Evolutionary conservation across 2,329 filamentous ascomycete species (phyloP), one percentile per base, ranked within the genome.

Genomic region (Nothopassalora personata): DNA sequence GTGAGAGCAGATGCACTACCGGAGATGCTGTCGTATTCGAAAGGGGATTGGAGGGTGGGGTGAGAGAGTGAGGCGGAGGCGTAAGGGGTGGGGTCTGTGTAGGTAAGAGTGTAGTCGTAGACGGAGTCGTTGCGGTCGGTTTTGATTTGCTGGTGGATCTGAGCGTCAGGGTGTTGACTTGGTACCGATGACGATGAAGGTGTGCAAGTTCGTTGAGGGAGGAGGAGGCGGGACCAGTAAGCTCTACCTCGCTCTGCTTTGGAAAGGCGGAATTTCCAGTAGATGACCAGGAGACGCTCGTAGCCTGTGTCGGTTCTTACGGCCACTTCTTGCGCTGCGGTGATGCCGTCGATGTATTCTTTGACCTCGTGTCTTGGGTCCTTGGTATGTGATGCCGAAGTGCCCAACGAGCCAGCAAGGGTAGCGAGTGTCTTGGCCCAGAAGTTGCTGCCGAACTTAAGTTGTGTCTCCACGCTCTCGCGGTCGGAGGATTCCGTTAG

Each of bases 361-460:
- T 68, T 63, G 1, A 77, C 73, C 10, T 68, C 65, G 1, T 67
- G 62, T 4, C 47, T 43, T 23, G 57, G 50, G 23, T 65, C 59
- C 13, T 49, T 64, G n/a, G 43, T 18, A 13, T 23, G 52, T 18
- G 68, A 60, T 5, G 51, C 55, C 5, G 60, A 57, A 31, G 62
- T 60, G 49, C 55, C 61, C 19, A 64, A 53, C 46, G 54, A 65
- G 19, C 33, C 58, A 4, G 68, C 67, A 9, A 76, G 66, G 8
- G 64, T 63, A 1, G 62, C 67, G 60, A 78, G 70, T 34, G 70
- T 70, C 11, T 66, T 66, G 0, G 74, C 77, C 77, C 77, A 80
- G 59, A 79, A 79, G 2, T 64, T 68, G 51, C 75, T 77, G 2
- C 76, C 75, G 53, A 80, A 79, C 65, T 67, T 72, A 58, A 64